Evolutionary conservation across 176 grass and related monocot genomes (phyloP).

Genomic region (Ananas comosus): DNA sequence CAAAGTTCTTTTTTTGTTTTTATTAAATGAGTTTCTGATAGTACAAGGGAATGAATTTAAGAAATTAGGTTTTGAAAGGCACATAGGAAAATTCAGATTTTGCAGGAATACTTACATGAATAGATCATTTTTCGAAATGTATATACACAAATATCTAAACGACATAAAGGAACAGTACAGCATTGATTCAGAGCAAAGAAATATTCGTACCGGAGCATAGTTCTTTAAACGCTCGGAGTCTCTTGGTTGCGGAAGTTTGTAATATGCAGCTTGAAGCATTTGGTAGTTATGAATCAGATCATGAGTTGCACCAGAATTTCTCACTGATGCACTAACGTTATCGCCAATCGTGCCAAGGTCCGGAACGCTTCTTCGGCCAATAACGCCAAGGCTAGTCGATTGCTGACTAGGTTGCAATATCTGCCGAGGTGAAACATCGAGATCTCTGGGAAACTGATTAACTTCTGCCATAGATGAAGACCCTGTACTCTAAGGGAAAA

Average conservation of each 20-base stretch:
- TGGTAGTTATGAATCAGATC: constrained; percentile 75
- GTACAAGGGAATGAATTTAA: not conserved
- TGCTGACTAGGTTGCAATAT: constrained; percentile 64
- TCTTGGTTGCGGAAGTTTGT: constrained; percentile 80
- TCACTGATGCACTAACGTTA: constrained; percentile 47
- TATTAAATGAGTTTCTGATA: too few relatives aligned
- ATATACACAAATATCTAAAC: too few relatives aligned
- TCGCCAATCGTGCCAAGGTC: constrained; percentile 89
- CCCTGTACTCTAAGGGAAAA: constrained; percentile 25
- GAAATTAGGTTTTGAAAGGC: too few relatives aligned
- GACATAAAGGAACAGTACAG: too few relatives aligned
- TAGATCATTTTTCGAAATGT: too few relatives aligned
- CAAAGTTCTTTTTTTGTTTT: not conserved
- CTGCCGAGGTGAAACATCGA: constrained; percentile 67
- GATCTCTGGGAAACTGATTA: constrained; percentile 55
- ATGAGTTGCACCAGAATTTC: constrained; percentile 36
- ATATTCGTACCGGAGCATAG: constrained; percentile 52
- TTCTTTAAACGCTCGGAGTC: constrained; percentile 76
- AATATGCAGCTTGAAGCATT: constrained; percentile 88
- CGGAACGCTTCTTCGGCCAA: constrained; percentile 80
- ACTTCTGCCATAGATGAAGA: constrained; percentile 48
- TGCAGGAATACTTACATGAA: too few relatives aligned
- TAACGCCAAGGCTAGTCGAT: constrained; percentile 66
- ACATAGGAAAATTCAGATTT: too few relatives aligned
- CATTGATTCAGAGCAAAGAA: too few relatives aligned